Percentiles rank a stretch among this genome's conserved stretches.
phyloP scores from a whole-genome alignment of 192 early-diverging fungal genomes.

The Coemansia umbellata region DNA sequence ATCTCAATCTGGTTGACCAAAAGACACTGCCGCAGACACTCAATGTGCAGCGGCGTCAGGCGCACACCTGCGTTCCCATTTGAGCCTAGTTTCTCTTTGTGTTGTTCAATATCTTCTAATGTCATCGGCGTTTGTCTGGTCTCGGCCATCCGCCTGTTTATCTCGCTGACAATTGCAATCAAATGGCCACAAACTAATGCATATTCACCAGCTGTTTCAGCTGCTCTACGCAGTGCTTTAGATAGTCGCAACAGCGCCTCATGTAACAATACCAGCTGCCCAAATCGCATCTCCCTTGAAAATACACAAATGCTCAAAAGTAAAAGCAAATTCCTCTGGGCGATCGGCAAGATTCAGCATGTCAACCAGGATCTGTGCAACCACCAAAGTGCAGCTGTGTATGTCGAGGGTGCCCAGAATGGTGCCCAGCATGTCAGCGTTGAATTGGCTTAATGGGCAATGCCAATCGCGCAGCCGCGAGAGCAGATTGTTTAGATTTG shows the following conservation, averaged over 20 bases:
- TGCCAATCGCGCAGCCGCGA: conserved; percentile 7
- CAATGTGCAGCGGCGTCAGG: conserved; percentile 36
- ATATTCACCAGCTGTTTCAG: background rate
- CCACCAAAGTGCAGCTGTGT: conserved; percentile 4
- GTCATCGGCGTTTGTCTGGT: conserved; percentile 1
- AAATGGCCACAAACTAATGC: conserved; percentile 9
- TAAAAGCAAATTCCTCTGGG: conserved; percentile 7
- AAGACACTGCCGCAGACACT: conserved; percentile 37
- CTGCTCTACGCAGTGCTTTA: background rate
- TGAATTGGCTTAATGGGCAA: conserved; percentile 1
- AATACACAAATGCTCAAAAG: no score
- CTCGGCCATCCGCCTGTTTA: conserved; percentile 20
- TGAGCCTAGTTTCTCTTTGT: conserved; percentile 5
- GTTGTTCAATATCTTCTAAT: background rate
- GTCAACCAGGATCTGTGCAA: conserved; percentile 27
- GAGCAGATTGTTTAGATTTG: no score
- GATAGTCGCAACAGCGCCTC: conserved; percentile 23
- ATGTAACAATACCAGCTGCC: conserved; percentile 11
- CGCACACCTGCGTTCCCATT: conserved; percentile 16
- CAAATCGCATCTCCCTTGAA: conserved; percentile 2
- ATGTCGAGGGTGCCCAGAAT: conserved; percentile 1
- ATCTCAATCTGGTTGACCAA: conserved; percentile 15
- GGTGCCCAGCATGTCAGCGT: background rate
- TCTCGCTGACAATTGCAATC: conserved; percentile 12
- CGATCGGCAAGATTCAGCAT: conserved; percentile 14